Percentiles rank a stretch among this genome's conserved stretches.
Conservation (phyloP, 768 basidiomycete species). For the Steccherinum ochraceum region DNA sequence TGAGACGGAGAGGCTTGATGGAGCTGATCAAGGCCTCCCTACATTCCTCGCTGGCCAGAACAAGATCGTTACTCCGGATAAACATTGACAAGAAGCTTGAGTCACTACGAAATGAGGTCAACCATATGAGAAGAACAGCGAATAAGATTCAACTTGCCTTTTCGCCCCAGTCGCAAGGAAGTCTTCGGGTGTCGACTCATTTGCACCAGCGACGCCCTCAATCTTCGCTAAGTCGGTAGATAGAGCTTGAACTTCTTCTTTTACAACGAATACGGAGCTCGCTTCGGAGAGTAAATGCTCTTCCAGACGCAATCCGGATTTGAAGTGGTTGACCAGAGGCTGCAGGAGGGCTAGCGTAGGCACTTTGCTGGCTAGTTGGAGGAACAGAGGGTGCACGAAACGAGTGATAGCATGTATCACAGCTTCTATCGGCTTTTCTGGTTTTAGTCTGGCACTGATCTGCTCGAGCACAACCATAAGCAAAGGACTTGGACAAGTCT, state of each 20-base stretch:
- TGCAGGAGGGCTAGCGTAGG: slow-evolving; percentile 34
- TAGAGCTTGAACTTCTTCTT: slow-evolving; percentile 27
- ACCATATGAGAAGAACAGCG: too few relatives aligned
- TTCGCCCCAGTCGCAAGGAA: too few relatives aligned
- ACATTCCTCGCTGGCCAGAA: too few relatives aligned
- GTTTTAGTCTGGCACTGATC: slow-evolving; percentile 57
- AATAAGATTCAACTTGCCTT: too few relatives aligned
- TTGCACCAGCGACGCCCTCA: background rate
- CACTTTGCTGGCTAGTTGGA: slow-evolving; percentile 51
- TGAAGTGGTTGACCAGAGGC: slow-evolving; percentile 8
- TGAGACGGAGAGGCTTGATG: slow-evolving; percentile 17
- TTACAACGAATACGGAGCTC: slow-evolving; percentile 27
- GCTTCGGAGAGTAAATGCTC: slow-evolving; percentile 27
- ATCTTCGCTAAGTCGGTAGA: background rate
- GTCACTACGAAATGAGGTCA: background rate
- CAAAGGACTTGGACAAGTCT: slow-evolving; percentile 59
- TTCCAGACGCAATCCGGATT: slow-evolving; percentile 27
- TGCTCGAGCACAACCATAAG: slow-evolving; percentile 80
- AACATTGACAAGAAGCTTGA: slow-evolving; percentile 19
- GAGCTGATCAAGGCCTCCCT: too few relatives aligned
- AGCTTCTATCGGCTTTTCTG: slow-evolving; percentile 46
- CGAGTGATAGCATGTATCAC: slow-evolving; percentile 57
- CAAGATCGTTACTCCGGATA: slow-evolving; percentile 23
- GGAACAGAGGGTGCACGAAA: slow-evolving; percentile 59
- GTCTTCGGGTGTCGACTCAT: background rate